A percentile compares a stretch with the other conserved stretches of the same genome.
Conservation (phyloP, 208 protist species). For the Naegleria lovaniensis region DNA sequence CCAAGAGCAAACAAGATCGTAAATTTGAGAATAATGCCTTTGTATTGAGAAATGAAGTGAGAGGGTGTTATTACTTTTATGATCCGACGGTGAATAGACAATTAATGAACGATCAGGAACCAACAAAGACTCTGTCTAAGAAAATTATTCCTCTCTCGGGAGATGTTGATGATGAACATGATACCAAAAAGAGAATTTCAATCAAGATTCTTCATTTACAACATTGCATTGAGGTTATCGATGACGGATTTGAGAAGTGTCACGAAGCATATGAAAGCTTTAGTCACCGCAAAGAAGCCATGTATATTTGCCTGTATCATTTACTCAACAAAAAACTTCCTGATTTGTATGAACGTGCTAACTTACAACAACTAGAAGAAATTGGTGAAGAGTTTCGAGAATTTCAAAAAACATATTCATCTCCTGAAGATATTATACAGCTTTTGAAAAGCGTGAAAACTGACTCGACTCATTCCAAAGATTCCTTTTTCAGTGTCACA, state of each 20-base stretch:
- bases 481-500: not conserved
- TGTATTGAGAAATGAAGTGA: not conserved
- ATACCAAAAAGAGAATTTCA: not conserved
- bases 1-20: not conserved
- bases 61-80: not conserved
- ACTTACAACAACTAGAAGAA: not conserved
- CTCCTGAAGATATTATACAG: not conserved
- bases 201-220: not conserved
- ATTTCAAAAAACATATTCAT: not conserved
- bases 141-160: not conserved
- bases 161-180: not conserved
- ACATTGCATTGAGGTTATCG: not conserved
- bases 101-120: not conserved
- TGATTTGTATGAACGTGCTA: not conserved
- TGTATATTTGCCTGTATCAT: not conserved
- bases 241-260: not conserved
- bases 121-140: not conserved
- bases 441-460: not conserved
- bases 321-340: not conserved
- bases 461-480: not conserved
- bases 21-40: not conserved
- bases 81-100: not conserved
- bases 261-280: not conserved
- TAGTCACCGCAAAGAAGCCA: not conserved
- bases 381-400: not conserved